These are phyloP conservation scores for Pseudopyrenochaeta lycopersici DNA, from an alignment of 2,329 filamentous ascomycete genomes.

Conservation along the genomic window DNA sequence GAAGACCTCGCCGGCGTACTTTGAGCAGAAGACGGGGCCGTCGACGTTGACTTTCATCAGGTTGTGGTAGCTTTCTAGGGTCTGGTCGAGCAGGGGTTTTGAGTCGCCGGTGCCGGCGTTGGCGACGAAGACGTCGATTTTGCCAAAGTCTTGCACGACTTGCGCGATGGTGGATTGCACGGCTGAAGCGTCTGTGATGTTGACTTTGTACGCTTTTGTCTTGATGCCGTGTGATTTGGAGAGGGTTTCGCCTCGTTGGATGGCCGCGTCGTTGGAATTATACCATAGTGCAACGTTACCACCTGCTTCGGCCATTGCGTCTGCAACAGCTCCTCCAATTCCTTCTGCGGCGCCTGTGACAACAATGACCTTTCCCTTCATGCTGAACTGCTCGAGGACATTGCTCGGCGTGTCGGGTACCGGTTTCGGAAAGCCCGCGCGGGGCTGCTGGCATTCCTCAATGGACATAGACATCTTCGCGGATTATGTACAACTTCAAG, in stretches of 20 bases:
- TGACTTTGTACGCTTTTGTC: slow-evolving; percentile 70
- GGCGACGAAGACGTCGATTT: slow-evolving; percentile 71
- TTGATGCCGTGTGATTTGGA: slow-evolving; percentile 65
- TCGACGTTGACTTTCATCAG: slow-evolving; percentile 77
- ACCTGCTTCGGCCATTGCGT: slow-evolving; percentile 51
- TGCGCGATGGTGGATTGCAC: slow-evolving; percentile 66
- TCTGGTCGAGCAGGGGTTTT: slow-evolving; percentile 65
- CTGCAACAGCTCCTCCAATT: slow-evolving; percentile 59
- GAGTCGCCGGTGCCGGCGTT: slow-evolving; percentile 70
- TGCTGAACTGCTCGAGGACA: slow-evolving; percentile 42
- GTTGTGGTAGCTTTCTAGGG: slow-evolving; percentile 70
- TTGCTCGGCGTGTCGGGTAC: slow-evolving; percentile 37
- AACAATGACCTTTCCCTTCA: slow-evolving; percentile 52
- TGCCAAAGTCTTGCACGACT: slow-evolving; percentile 73
- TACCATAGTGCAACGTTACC: slow-evolving; percentile 59
- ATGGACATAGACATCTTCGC: slow-evolving; percentile 47
- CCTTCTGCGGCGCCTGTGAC: slow-evolving; percentile 61
- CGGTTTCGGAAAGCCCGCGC: slow-evolving; percentile 37
- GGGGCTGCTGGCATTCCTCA: slow-evolving; percentile 35
- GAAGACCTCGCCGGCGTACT: slow-evolving; percentile 54
- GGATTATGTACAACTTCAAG: background rate
- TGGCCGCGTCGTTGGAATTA: slow-evolving; percentile 59
- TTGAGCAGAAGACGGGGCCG: slow-evolving; percentile 55
- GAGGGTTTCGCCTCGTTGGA: slow-evolving; percentile 68
- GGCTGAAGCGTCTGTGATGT: slow-evolving; percentile 61